These are phyloP conservation scores for Penicillium chermesinum DNA, from an alignment of 495 filamentous ascomycete genomes.

Conservation along the genomic window DNA sequence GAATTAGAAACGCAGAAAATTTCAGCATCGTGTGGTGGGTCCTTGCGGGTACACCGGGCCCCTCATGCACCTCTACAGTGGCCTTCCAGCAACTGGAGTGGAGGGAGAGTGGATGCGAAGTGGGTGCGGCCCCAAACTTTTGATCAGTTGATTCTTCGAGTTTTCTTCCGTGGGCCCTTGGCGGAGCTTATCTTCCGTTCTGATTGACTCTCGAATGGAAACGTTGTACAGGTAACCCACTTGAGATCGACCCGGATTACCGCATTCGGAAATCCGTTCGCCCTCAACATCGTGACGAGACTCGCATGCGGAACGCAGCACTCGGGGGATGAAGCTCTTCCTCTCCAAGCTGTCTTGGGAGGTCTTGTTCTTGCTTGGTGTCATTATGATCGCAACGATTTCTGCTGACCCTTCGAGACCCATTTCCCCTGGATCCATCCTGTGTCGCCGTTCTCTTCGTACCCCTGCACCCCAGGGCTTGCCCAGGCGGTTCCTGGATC, in stretches of 20 bases:
- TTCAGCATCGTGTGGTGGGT: neutral
- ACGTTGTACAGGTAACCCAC: conserved; percentile 17
- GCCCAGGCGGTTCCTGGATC: neutral
- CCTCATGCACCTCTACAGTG: neutral
- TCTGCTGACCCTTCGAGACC: neutral
- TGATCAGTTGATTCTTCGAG: conserved; percentile 31
- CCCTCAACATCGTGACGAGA: conserved; percentile 16
- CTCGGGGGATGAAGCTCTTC: neutral
- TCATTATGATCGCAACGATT: neutral
- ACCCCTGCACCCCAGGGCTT: neutral
- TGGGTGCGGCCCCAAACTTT: conserved; percentile 1
- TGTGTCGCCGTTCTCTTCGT: neutral
- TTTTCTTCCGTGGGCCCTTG: conserved; percentile 26
- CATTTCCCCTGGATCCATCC: neutral
- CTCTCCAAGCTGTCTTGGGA: neutral
- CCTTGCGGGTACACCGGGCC: neutral
- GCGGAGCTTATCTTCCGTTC: conserved; percentile 26
- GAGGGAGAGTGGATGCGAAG: neutral
- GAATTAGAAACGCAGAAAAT: neutral
- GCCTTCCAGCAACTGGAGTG: neutral
- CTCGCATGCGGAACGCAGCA: conserved; percentile 6
- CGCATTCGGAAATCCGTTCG: conserved; percentile 23
- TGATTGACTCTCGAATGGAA: conserved; percentile 13
- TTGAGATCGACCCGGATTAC: conserved; percentile 30
- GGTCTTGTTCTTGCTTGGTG: neutral